These are phyloP conservation scores for Castanea sativa DNA, from an alignment of 306 rosid genomes.

Conservation along the genomic window DNA sequence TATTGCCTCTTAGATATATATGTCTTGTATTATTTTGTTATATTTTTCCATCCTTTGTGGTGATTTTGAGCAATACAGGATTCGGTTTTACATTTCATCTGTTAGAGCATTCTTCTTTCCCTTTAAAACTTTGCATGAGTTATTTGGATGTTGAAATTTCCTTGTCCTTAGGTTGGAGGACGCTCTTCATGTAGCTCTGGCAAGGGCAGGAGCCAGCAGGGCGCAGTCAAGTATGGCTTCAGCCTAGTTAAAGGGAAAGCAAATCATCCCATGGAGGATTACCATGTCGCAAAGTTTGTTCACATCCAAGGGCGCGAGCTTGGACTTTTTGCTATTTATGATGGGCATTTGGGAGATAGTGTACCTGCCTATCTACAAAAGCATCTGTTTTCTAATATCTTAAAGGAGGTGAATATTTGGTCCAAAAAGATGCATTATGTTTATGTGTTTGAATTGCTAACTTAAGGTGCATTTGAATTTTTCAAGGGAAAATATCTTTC, in stretches of 20 bases:
- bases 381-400: slow-evolving; percentile 71
- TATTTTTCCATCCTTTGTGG: too few species aligned
- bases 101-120: not conserved
- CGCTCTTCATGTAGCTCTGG: slow-evolving; percentile 71
- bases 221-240: slow-evolving; percentile 74
- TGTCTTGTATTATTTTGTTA: not conserved
- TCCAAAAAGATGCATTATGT: slow-evolving; percentile 7
- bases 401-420: slow-evolving; percentile 69
- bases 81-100: not conserved
- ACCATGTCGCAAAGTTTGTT: slow-evolving; percentile 69
- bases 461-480: slow-evolving; percentile 13
- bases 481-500: not conserved
- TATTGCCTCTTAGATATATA: not conserved
- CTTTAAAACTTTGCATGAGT: not conserved
- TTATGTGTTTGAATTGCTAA: not conserved
- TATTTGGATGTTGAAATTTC: slow-evolving; percentile 4
- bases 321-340: slow-evolving; percentile 86
- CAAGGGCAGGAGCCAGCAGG: slow-evolving; percentile 67
- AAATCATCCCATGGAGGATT: slow-evolving; percentile 91
- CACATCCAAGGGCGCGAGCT: slow-evolving; percentile 50
- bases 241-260: slow-evolving; percentile 87
- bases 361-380: slow-evolving; percentile 81
- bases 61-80: too few species aligned
- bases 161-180: slow-evolving; percentile 61
- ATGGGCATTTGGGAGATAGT: slow-evolving; percentile 81